Conservation (phyloP, 2,329 filamentous ascomycete genomes). For the Botrytis cinerea region DNA sequence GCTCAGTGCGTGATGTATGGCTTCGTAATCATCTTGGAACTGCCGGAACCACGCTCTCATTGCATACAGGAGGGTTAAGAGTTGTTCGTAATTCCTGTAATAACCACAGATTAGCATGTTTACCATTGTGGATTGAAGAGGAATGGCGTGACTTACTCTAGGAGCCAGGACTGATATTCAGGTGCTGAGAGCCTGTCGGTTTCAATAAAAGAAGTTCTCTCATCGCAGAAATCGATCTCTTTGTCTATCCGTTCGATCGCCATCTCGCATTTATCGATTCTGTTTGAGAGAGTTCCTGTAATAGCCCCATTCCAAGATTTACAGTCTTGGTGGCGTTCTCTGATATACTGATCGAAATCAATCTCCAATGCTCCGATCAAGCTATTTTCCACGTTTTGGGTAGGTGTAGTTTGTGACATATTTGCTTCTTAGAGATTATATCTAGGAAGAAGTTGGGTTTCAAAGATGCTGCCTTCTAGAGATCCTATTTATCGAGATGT, state of each 20-base stretch:
- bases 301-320: neutral
- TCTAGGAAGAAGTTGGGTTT: neutral
- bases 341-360: neutral
- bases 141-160: neutral
- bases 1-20: neutral
- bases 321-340: neutral
- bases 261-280: neutral
- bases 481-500: no score
- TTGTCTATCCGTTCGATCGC: neutral
- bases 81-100: neutral
- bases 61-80: neutral
- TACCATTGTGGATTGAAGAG: neutral
- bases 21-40: neutral
- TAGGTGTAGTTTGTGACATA: neutral
- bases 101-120: neutral
- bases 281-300: neutral
- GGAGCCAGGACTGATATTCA: neutral
- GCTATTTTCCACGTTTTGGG: neutral
- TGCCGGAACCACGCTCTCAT: neutral
- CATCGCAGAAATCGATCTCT: neutral
- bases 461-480: no score
- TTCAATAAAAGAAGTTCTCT: neutral
- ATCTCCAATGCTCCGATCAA: neutral
- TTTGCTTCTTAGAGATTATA: neutral
- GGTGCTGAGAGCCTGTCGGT: neutral